These are phyloP conservation scores for Pyrenophora tritici-repentis DNA, from an alignment of 2,329 filamentous ascomycete genomes.

Conservation along the genomic window DNA sequence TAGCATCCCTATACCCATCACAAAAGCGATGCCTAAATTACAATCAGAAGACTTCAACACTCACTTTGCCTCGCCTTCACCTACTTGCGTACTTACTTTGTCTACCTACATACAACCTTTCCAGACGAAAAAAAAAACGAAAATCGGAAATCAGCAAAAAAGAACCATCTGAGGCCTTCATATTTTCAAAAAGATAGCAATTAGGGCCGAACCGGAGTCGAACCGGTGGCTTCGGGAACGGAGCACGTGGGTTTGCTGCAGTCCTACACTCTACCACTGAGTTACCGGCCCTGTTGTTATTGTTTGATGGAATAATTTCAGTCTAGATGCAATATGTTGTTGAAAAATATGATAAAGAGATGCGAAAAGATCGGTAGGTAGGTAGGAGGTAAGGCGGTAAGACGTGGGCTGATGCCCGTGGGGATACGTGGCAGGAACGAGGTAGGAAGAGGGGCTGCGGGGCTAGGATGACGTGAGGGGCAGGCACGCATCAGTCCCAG, in stretches of 20 bases:
- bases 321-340: too few relatives aligned
- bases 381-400: too few relatives aligned
- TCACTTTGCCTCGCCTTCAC: too few relatives aligned
- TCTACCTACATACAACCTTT: too few relatives aligned
- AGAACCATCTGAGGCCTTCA: neutral
- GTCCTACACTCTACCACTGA: constrained; percentile 19
- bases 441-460: neutral
- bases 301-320: too few relatives aligned
- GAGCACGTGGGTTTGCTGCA: constrained; percentile 1
- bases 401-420: too few relatives aligned
- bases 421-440: neutral
- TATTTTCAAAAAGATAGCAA: neutral
- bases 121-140: too few relatives aligned
- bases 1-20: too few relatives aligned
- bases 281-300: constrained; percentile 6
- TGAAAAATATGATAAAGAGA: neutral
- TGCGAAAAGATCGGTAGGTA: too few relatives aligned
- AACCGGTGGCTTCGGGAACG: constrained; percentile 16
- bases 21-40: too few relatives aligned
- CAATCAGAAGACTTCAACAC: too few relatives aligned
- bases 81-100: too few relatives aligned
- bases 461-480: neutral
- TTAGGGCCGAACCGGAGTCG: constrained; percentile 15
- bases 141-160: neutral
- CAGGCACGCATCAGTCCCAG: neutral